Evolutionary conservation across 768 basidiomycete genomes (phyloP).

Genomic region (Serendipita sp.): DNA sequence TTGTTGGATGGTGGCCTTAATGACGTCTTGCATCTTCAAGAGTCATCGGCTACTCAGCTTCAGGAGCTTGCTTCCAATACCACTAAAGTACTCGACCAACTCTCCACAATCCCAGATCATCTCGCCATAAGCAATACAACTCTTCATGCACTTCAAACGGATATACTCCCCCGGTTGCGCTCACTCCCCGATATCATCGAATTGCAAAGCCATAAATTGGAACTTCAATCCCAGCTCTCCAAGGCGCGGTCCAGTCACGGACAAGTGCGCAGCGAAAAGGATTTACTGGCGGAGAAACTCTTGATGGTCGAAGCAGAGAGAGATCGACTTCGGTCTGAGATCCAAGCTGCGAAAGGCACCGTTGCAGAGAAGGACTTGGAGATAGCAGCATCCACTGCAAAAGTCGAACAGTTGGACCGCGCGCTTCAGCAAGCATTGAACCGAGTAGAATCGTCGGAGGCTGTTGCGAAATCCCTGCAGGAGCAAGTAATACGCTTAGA

Average conservation of each 20-base stretch:
- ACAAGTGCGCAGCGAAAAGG: slow-evolving; percentile 69
- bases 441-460: slow-evolving; percentile 56
- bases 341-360: slow-evolving; percentile 36
- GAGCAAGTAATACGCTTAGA: slow-evolving; percentile 48
- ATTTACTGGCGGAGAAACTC: slow-evolving; percentile 47
- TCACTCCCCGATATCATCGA: slow-evolving; percentile 32
- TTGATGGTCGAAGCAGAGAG: slow-evolving; percentile 44
- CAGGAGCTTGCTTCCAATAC: slow-evolving; percentile 1
- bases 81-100: slow-evolving; percentile 3
- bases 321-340: slow-evolving; percentile 37
- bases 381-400: slow-evolving; percentile 28
- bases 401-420: slow-evolving; percentile 48
- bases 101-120: neutral
- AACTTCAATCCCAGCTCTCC: slow-evolving; percentile 53
- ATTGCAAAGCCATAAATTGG: slow-evolving; percentile 26
- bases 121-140: slow-evolving; percentile 9
- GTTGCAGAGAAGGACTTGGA: slow-evolving; percentile 30
- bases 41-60: neutral
- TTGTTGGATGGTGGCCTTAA: neutral
- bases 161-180: slow-evolving; percentile 26
- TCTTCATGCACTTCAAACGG: slow-evolving; percentile 25
- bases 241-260: slow-evolving; percentile 67
- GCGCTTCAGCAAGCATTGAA: slow-evolving; percentile 58
- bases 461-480: slow-evolving; percentile 40
- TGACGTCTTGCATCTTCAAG: neutral